Evolutionary conservation across 257 asterid species (phyloP).

Genomic region (Penstemon newberryi): DNA sequence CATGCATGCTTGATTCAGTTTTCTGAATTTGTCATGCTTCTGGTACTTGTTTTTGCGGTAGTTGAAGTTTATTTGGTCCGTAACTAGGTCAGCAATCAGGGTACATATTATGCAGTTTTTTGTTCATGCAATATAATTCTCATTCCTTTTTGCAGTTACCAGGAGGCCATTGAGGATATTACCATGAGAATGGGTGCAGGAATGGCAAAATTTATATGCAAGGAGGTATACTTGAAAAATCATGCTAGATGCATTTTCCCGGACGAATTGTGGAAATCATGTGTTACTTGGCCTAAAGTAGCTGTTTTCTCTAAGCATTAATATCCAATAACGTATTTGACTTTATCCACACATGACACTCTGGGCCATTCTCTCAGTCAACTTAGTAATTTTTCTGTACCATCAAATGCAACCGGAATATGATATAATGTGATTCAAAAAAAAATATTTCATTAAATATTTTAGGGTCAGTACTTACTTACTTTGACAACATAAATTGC

Average conservation of each 20-base stretch:
- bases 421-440: slow-evolving; percentile 6
- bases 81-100: no score
- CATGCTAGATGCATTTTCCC: slow-evolving; percentile 17
- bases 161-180: slow-evolving; percentile 92
- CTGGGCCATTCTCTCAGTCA: not conserved
- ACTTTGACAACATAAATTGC: not conserved
- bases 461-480: not conserved
- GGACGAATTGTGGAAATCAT: slow-evolving; percentile 4
- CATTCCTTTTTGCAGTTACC: slow-evolving; percentile 61
- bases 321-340: not conserved
- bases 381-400: slow-evolving; percentile 13
- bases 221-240: slow-evolving; percentile 63
- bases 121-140: slow-evolving; percentile 23
- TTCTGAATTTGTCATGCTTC: no score
- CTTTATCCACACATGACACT: slow-evolving; percentile 22
- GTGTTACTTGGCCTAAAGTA: slow-evolving; percentile 20
- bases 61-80: no score
- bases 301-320: not conserved
- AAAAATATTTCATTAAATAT: slow-evolving; percentile 4
- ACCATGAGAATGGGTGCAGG: slow-evolving; percentile 99
- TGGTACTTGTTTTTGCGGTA: no score
- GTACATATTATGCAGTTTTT: no score
- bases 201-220: slow-evolving; percentile 95
- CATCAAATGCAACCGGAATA: not conserved
- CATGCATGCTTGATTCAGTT: no score